Conservation (phyloP, 495 filamentous ascomycete genomes). For the Podospora pseudopauciseta region DNA sequence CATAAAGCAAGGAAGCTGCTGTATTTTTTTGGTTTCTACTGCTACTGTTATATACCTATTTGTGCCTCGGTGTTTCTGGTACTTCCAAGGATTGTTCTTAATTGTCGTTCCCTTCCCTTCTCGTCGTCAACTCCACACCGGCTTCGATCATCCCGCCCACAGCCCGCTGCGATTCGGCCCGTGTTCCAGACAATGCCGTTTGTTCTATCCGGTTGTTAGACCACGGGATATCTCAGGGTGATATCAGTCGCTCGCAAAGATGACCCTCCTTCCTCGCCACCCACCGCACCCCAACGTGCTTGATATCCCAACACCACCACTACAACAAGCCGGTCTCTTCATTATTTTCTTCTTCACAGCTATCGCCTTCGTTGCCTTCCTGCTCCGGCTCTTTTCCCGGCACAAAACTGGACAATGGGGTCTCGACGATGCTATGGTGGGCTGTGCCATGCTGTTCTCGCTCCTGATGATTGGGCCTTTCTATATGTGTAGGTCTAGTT, state of each 20-base stretch:
- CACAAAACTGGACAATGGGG: conserved; percentile 11
- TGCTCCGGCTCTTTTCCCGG: conserved; percentile 8
- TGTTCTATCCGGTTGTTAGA: neutral
- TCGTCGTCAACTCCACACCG: neutral
- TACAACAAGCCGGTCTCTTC: conserved; percentile 14
- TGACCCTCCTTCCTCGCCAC: conserved; percentile 14
- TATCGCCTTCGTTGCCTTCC: conserved; percentile 9
- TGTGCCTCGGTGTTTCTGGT: neutral
- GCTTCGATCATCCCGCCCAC: neutral
- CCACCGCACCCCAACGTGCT: conserved; percentile 12
- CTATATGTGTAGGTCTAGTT: conserved; percentile 16
- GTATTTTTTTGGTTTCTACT: neutral
- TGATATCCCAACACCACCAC: conserved; percentile 15
- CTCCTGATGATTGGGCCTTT: conserved; percentile 18
- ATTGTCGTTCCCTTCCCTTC: neutral
- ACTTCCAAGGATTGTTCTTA: neutral
- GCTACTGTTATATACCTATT: neutral
- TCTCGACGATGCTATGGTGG: conserved; percentile 13
- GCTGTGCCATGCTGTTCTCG: conserved; percentile 14
- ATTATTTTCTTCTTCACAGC: conserved; percentile 19
- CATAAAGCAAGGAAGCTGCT: neutral
- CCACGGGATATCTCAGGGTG: neutral
- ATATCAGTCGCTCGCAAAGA: neutral
- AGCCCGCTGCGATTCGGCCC: neutral
- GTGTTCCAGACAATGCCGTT: neutral